Evolutionary conservation across 148 eudicot genomes (phyloP).

Genomic region (Vaccinium corymbosum): DNA sequence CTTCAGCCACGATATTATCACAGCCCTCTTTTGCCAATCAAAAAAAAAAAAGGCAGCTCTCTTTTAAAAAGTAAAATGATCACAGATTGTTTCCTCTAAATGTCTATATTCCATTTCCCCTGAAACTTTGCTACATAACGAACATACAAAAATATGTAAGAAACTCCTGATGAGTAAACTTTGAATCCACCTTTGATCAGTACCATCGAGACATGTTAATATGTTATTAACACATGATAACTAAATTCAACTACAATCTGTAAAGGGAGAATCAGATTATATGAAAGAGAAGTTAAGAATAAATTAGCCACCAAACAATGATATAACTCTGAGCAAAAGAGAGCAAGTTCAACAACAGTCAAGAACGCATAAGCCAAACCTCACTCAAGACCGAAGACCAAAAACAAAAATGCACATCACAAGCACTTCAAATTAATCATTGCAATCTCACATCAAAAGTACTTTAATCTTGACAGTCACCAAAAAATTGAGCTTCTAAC

Average conservation of each 20-base stretch:
- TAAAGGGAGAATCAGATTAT: background rate
- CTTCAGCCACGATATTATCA: background rate
- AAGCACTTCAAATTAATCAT: background rate
- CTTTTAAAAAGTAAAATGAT: background rate
- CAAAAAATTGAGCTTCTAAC: background rate
- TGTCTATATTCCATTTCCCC: background rate
- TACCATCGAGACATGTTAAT: background rate
- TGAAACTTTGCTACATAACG: background rate
- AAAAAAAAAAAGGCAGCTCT: background rate
- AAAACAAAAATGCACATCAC: background rate
- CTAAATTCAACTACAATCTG: background rate
- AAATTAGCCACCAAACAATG: background rate
- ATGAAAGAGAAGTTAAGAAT: slow-evolving; percentile 2
- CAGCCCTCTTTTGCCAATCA: background rate
- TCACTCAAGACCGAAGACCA: background rate
- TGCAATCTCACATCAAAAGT: slow-evolving; percentile 3
- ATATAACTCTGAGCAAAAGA: background rate
- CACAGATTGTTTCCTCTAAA: background rate
- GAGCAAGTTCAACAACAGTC: background rate
- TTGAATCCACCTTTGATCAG: background rate
- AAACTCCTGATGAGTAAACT: background rate
- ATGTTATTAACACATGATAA: background rate
- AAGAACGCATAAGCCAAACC: background rate
- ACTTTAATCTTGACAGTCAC: background rate
- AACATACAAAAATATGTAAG: background rate